phyloP scores from a whole-genome alignment of 495 filamentous ascomycete species.

The Clavariopsis aquatica region DNA sequence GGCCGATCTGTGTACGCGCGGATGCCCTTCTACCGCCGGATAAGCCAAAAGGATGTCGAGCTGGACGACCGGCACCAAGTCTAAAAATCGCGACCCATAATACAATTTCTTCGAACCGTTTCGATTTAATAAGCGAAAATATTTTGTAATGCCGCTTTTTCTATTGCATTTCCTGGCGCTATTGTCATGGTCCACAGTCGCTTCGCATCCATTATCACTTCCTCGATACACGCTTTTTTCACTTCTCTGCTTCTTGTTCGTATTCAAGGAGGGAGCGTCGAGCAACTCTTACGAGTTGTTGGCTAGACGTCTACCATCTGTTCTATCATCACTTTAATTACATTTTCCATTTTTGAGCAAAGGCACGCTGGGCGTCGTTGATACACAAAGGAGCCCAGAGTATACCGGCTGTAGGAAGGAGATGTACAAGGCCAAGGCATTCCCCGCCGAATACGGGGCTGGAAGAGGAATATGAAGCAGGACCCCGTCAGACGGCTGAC shows the following conservation, averaged over 20 bases:
- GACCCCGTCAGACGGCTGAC: neutral
- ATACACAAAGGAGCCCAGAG: conserved; percentile 4
- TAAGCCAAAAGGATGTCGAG: conserved; percentile 40
- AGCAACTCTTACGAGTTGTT: neutral
- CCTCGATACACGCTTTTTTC: neutral
- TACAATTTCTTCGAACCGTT: neutral
- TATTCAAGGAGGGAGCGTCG: neutral
- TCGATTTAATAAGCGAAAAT: conserved; percentile 31
- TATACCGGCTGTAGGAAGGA: neutral
- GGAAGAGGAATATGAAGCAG: neutral
- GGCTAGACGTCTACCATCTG: neutral
- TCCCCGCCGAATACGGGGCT: neutral
- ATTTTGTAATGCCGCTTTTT: conserved; percentile 25
- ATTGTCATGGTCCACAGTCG: neutral
- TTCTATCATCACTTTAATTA: neutral
- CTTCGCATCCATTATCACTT: neutral
- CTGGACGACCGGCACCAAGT: conserved; percentile 43
- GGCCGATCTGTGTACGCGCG: conserved; percentile 15
- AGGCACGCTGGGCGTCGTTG: neutral
- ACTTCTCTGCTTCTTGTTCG: conserved; percentile 3
- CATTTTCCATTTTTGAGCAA: neutral
- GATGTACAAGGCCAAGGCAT: neutral
- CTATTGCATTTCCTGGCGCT: conserved; percentile 23
- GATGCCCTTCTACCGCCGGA: conserved; percentile 41
- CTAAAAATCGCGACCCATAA: conserved; percentile 9